Evolutionary conservation across 345 rosid species (phyloP).

Genomic region (Salix exigua): DNA sequence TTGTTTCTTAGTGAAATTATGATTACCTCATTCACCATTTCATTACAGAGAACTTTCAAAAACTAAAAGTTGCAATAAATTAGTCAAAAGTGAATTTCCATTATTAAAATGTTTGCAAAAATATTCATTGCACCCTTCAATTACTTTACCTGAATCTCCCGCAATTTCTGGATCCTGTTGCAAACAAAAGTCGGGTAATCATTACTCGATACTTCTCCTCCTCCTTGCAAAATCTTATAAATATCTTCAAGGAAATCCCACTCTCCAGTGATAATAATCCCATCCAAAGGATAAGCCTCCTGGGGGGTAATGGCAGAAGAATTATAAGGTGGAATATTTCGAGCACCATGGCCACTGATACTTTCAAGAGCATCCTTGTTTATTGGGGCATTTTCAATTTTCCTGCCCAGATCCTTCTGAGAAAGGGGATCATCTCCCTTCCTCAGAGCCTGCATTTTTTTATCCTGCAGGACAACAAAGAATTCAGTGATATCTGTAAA

Average conservation of each 20-base stretch:
- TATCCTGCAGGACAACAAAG: constrained; percentile 41
- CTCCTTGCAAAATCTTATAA: constrained; percentile 35
- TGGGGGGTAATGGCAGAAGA: constrained; percentile 47
- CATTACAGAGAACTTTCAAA: background rate
- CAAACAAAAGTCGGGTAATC: constrained; percentile 62
- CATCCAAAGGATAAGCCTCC: constrained; percentile 72
- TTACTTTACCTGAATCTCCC: constrained; percentile 43
- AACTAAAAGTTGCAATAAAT: background rate
- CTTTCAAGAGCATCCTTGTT: constrained; percentile 59
- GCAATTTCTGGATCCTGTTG: constrained; percentile 61
- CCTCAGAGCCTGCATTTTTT: constrained; percentile 37
- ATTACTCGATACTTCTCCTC: constrained; percentile 21
- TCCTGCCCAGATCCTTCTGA: constrained; percentile 35
- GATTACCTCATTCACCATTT: background rate
- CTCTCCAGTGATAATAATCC: constrained; percentile 63
- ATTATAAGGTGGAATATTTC: constrained; percentile 70
- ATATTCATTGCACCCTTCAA: background rate
- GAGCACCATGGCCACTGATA: constrained; percentile 38
- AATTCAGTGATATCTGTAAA: background rate
- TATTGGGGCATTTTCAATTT: constrained; percentile 39
- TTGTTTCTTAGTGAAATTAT: background rate
- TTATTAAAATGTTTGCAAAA: background rate
- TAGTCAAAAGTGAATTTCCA: background rate
- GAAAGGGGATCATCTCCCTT: constrained; percentile 43
- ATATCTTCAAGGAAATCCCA: constrained; percentile 66